Evolutionary conservation across 1,284 basidiomycete genomes (phyloP).

Genomic region (Austropuccinia psidii): DNA sequence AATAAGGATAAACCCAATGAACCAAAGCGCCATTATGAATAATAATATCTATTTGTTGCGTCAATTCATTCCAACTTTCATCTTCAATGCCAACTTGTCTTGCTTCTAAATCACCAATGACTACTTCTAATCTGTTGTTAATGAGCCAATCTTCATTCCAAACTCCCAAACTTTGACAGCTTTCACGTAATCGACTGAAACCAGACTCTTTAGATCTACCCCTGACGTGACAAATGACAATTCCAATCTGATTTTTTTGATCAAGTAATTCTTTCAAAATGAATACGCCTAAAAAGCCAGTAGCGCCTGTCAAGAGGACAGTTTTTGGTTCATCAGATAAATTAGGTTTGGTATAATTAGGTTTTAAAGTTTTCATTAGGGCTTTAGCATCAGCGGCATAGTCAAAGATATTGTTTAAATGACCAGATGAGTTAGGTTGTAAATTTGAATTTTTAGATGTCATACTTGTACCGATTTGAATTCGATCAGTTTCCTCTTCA

Average conservation of each 20-base stretch:
- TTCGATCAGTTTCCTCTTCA: conserved; percentile 47
- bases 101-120: conserved; percentile 76
- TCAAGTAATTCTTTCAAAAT: conserved; percentile 73
- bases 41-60: conserved; percentile 70
- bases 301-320: conserved; percentile 91
- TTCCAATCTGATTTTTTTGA: conserved; percentile 59
- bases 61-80: conserved; percentile 61
- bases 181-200: conserved; percentile 64
- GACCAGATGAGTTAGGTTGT: conserved; percentile 13
- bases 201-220: conserved; percentile 62
- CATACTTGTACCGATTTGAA: conserved; percentile 43
- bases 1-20: conserved; percentile 98
- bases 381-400: conserved; percentile 74
- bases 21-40: conserved; percentile 96
- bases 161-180: conserved; percentile 72
- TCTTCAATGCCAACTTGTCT: conserved; percentile 67
- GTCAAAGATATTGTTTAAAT: too few species aligned
- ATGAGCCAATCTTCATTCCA: conserved; percentile 86
- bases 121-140: conserved; percentile 65
- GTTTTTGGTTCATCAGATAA: conserved; percentile 57
- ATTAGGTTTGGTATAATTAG: conserved; percentile 57
- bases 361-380: conserved; percentile 58
- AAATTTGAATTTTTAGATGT: conserved; percentile 44
- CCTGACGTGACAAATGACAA: conserved; percentile 86
- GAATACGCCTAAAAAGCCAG: conserved; percentile 94